phyloP scores from a whole-genome alignment of 805 yeast species.

The Komagataella mondaviorum region DNA sequence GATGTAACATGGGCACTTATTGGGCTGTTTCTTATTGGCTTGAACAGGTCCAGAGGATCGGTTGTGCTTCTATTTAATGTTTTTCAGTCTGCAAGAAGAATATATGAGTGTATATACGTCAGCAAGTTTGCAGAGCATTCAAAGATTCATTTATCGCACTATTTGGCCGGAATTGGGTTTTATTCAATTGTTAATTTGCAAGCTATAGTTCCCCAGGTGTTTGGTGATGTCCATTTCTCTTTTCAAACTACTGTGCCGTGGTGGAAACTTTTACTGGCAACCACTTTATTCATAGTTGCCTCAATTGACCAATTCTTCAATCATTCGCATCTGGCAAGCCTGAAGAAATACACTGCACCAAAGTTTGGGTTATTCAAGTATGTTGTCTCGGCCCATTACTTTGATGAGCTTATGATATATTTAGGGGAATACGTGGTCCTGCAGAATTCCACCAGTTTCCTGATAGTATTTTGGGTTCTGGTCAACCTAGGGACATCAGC shows the following conservation, averaged over 20 bases:
- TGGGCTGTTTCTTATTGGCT: slow-evolving; percentile 5
- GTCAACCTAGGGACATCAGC: slow-evolving; percentile 45
- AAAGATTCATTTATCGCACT: slow-evolving; percentile 53
- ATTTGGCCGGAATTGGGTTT: slow-evolving; percentile 48
- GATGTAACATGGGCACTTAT: slow-evolving; percentile 20
- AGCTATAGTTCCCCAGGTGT: slow-evolving; percentile 3
- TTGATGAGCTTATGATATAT: slow-evolving; percentile 52
- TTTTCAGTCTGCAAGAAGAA: slow-evolving; percentile 44
- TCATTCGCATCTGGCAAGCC: slow-evolving; percentile 33
- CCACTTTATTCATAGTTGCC: slow-evolving; percentile 16
- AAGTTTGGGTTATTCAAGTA: slow-evolving; percentile 29
- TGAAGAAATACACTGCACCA: slow-evolving; percentile 48
- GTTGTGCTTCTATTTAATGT: slow-evolving; percentile 15
- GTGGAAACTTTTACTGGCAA: slow-evolving; percentile 1
- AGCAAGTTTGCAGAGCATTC: slow-evolving; percentile 32
- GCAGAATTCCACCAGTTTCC: slow-evolving; percentile 8
- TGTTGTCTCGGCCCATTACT: slow-evolving; percentile 56
- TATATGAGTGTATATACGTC: slow-evolving; percentile 37
- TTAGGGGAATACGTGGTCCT: slow-evolving; percentile 12
- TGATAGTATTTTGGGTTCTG: slow-evolving; percentile 22
- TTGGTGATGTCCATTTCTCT: slow-evolving; percentile 1
- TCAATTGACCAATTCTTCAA: slow-evolving; percentile 33
- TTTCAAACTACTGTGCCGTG: background rate
- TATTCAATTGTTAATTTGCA: slow-evolving; percentile 34
- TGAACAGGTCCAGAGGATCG: background rate